phyloP scores from a whole-genome alignment of 2,329 filamentous ascomycete species.

The Talaromyces sp. region DNA sequence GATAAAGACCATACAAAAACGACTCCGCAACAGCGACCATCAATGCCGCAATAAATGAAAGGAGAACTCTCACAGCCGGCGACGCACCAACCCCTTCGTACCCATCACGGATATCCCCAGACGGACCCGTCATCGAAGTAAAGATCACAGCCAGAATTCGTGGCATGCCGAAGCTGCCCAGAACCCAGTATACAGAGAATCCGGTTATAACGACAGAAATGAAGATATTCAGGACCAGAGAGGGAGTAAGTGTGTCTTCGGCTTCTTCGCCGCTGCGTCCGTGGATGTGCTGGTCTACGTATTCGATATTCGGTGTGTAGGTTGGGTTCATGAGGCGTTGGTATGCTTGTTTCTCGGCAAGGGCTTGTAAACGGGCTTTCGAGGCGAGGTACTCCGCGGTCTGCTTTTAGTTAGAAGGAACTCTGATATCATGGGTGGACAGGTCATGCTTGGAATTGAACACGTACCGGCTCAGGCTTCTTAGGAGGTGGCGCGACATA shows the following conservation, averaged over 20 bases:
- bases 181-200: constrained; percentile 49
- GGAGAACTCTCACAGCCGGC: constrained; percentile 40
- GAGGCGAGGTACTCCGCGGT: constrained; percentile 82
- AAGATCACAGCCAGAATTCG: constrained; percentile 28
- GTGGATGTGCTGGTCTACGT: constrained; percentile 43
- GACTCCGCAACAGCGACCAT: constrained; percentile 52
- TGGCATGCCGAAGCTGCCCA: constrained; percentile 42
- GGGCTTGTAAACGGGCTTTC: constrained; percentile 80
- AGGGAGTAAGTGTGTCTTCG: constrained; percentile 45
- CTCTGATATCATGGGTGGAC: too few species aligned
- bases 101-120: background rate
- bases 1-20: constrained; percentile 50
- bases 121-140: constrained; percentile 18
- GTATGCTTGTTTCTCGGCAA: constrained; percentile 82
- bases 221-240: constrained; percentile 84
- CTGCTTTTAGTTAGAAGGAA: constrained; percentile 14
- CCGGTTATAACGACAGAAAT: constrained; percentile 77
- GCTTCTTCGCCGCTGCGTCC: background rate
- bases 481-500: constrained; percentile 80
- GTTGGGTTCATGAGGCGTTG: constrained; percentile 68
- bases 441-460: background rate
- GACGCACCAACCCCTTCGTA: constrained; percentile 13
- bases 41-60: constrained; percentile 44
- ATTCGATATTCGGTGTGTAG: constrained; percentile 55
- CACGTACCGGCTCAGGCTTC: constrained; percentile 73